Conservation (phyloP, 1,139 yeast genomes). For the Scheffersomyces segobiensis region DNA sequence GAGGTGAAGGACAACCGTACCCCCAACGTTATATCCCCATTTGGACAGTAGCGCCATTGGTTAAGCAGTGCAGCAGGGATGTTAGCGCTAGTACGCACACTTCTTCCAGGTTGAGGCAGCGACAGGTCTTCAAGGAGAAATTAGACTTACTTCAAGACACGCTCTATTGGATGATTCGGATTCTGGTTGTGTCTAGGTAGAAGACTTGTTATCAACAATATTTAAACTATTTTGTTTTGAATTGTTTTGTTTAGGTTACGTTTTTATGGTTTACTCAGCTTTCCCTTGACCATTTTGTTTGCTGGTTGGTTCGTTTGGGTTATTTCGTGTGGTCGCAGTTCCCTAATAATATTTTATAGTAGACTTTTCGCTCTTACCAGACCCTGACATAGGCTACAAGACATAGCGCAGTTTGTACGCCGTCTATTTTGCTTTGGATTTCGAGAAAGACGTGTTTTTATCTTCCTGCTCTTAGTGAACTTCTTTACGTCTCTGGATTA, state of each 20-base stretch:
- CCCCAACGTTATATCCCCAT: background rate
- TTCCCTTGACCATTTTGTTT: background rate
- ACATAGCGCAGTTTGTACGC: background rate
- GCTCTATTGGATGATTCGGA: background rate
- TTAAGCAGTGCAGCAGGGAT: background rate
- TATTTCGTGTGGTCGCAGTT: background rate
- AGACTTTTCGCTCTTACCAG: background rate
- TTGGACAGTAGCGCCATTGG: background rate
- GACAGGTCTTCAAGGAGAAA: background rate
- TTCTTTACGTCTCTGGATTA: background rate
- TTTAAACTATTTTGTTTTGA: background rate
- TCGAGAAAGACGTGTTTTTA: background rate
- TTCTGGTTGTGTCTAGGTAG: background rate
- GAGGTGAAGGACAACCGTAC: background rate
- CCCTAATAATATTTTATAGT: background rate
- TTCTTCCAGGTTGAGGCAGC: background rate
- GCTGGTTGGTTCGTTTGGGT: background rate
- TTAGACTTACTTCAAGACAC: background rate
- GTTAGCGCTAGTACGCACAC: background rate
- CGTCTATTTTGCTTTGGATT: background rate
- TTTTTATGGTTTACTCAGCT: background rate
- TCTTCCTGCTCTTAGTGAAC: background rate
- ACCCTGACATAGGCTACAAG: background rate
- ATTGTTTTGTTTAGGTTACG: background rate
- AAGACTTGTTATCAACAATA: background rate